A percentile compares a stretch with the other conserved stretches of the same genome.
Evolutionary conservation across 129 eudicot species (phyloP).

Genomic region (Flaveria sonorensis): DNA sequence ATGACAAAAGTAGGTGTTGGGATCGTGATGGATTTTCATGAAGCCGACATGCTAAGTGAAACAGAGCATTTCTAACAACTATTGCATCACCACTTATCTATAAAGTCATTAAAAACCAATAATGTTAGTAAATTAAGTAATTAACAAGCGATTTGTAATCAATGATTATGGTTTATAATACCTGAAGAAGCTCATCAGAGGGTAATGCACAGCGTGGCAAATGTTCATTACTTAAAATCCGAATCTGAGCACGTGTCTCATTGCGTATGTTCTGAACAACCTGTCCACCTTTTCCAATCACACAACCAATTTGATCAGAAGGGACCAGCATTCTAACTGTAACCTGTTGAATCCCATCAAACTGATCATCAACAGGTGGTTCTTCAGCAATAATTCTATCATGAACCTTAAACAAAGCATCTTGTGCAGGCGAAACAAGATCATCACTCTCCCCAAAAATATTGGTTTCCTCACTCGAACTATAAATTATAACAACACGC

Average conservation of each 20-base stretch:
- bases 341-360: slow-evolving; percentile 54
- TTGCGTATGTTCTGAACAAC: slow-evolving; percentile 68
- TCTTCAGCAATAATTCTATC: slow-evolving; percentile 81
- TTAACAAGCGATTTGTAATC: not conserved
- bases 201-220: slow-evolving; percentile 80
- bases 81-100: slow-evolving; percentile 73
- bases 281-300: slow-evolving; percentile 94
- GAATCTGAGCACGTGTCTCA: slow-evolving; percentile 74
- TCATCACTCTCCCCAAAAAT: slow-evolving; percentile 53
- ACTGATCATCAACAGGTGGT: slow-evolving; percentile 52
- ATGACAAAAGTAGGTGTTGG: slow-evolving; percentile 66
- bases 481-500: slow-evolving; percentile 75
- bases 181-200: slow-evolving; percentile 92
- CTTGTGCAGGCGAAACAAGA: slow-evolving; percentile 67
- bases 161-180: slow-evolving; percentile 20
- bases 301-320: slow-evolving; percentile 92
- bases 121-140: slow-evolving; percentile 4
- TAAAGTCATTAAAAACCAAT: slow-evolving; percentile 17
- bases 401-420: slow-evolving; percentile 87
- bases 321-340: slow-evolving; percentile 74
- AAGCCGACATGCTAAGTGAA: slow-evolving; percentile 68
- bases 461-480: slow-evolving; percentile 74
- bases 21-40: slow-evolving; percentile 89
- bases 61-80: slow-evolving; percentile 68
- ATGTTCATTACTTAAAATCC: slow-evolving; percentile 64